Conservation (phyloP, 2,329 filamentous ascomycete genomes). For the Colletotrichum limetticola region DNA sequence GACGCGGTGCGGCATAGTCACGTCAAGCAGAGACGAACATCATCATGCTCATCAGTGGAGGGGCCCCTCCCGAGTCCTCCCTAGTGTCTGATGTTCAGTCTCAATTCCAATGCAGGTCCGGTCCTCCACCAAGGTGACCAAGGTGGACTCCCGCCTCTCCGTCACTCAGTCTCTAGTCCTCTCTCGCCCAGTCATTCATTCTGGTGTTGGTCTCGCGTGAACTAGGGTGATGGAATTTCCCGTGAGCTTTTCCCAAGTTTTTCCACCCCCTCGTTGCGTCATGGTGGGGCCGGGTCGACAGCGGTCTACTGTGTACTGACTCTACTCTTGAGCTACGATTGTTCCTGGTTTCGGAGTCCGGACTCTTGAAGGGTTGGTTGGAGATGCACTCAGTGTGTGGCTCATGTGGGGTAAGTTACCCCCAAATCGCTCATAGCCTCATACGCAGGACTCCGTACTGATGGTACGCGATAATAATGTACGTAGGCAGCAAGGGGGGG, state of each 20-base stretch:
- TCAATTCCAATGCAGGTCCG: too few species aligned
- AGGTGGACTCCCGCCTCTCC: too few species aligned
- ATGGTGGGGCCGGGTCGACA: background rate
- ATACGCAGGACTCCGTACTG: background rate
- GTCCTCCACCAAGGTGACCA: too few species aligned
- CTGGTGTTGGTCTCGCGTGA: background rate
- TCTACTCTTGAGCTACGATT: background rate
- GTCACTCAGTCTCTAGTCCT: too few species aligned
- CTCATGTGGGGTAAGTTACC: background rate
- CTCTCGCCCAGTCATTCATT: too few species aligned
- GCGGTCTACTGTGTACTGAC: background rate
- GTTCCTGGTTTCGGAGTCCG: background rate
- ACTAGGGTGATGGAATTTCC: background rate
- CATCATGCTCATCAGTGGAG: too few species aligned
- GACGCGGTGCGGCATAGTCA: too few species aligned
- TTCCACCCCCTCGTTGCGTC: background rate
- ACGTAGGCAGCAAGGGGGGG: background rate
- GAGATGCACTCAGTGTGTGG: too few species aligned
- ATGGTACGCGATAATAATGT: conserved; percentile 1
- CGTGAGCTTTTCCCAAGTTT: background rate
- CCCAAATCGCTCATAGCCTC: background rate
- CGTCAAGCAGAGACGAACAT: too few species aligned
- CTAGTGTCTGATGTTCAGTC: too few species aligned
- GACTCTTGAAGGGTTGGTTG: too few species aligned
- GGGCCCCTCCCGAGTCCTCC: too few species aligned